Base-by-base conservation (phyloP, 306 rosid genomes). In the Carpinus fangiana region DNA sequence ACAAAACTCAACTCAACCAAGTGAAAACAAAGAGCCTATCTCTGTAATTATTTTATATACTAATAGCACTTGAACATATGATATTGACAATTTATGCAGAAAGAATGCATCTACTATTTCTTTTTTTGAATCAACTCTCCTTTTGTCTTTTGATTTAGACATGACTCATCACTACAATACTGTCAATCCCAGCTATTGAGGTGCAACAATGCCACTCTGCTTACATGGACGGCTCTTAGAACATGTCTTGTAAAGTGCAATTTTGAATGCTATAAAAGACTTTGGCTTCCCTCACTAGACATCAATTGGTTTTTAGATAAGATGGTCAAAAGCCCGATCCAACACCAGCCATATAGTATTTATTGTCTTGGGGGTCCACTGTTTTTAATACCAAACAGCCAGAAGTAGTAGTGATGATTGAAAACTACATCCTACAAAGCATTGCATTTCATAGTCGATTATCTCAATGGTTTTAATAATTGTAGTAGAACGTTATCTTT, bases 1-100 rank as follows among this genome's bases (percentile, higher is more conserved):
- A 66, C 10, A 10, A 54, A 77, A 69, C 12, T 41, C 67, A 5
- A 21, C 66, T 69, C 80, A 68, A 64, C 11, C 21, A 62, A 31
- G 61, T 34, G 31, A 48, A 76, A 65, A 50, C 60, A 8, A 4
- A n/a, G 9, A 7, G 2, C 8, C 60, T 54, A 18, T 16, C n/a
- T n/a, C 8, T 54, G 8, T 7, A 54, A 54, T 54, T 18, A 16
- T 18, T 2, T 54, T 18, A 54, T 54, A 54, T 54, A 12, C 20
- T 9, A 54, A 54, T 18, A 54, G 21, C 8, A 54, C 60, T 57
- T n/a, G 64, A 10, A 21, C 36, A 57, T 8, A 20, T 14, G 64
- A 8, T 57, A 20, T 23, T 8, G 38, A 61, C 38, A 28, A 36
- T 17, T 9, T 8, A 50, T 36, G 26, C 50, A 66, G 21, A 66